Conservation (phyloP, 2,329 filamentous ascomycete species). For the Trichothecium sympodiale region DNA sequence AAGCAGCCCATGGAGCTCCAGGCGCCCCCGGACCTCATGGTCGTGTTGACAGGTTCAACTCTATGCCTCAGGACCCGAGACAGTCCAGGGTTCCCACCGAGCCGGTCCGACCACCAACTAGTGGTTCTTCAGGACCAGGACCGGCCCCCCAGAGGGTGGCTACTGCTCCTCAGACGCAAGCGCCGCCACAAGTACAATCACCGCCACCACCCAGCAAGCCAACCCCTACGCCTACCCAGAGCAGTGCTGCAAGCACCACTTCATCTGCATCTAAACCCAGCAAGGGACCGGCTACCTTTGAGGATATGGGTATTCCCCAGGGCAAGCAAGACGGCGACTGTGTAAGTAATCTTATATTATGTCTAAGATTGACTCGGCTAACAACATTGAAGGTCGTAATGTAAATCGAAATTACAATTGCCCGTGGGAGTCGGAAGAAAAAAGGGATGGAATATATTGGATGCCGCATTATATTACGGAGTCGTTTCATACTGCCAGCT, state of each 20-base stretch:
- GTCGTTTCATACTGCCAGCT: too few relatives aligned
- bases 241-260: slow-evolving; percentile 18
- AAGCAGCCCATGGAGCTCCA: slow-evolving; percentile 1
- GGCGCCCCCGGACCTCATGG: not conserved
- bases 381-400: slow-evolving; percentile 3
- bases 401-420: slow-evolving; percentile 1
- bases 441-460: too few relatives aligned
- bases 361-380: not conserved
- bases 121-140: slow-evolving; percentile 4
- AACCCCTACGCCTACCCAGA: slow-evolving; percentile 10
- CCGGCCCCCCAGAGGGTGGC: slow-evolving; percentile 20
- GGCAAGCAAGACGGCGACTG: slow-evolving; percentile 81
- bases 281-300: slow-evolving; percentile 89
- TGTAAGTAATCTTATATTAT: slow-evolving; percentile 42
- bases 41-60: not conserved
- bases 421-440: too few relatives aligned
- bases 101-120: slow-evolving; percentile 3
- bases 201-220: slow-evolving; percentile 14
- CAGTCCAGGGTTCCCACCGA: not conserved
- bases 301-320: slow-evolving; percentile 91
- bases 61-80: slow-evolving; percentile 2
- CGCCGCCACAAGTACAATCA: slow-evolving; percentile 15
- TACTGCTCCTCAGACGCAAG: slow-evolving; percentile 23
- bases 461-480: too few relatives aligned
- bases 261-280: slow-evolving; percentile 25